Base-by-base conservation (phyloP, 306 rosid genomes). In the Trichosanthes truncata region DNA sequence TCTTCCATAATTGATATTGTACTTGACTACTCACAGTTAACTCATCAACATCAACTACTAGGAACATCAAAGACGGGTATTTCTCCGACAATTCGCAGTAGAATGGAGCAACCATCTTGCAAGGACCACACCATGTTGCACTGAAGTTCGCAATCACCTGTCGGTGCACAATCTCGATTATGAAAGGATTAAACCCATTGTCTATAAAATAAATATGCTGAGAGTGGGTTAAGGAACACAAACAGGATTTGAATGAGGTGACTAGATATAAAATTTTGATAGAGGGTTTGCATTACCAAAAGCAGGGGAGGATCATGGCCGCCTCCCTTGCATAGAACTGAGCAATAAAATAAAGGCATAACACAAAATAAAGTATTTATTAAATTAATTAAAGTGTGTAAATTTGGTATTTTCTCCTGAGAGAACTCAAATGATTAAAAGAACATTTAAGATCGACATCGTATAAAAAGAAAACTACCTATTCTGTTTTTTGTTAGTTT, bases 111-210 rank as follows among this genome's bases (percentile, higher is more conserved):
- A 93, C 79, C 84, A 89, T 63, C 89, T 89, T 95, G 82, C 98
- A 95, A 36, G 98, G 98, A 83, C 97, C 97, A 81, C 98, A 95
- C 98, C 98, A 95, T 14, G 92, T 76, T 57, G 98, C 98, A 81
- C 97, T 92, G 93, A 95, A 95, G 86, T 95, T 96, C 17, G 96
- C 98, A 78, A 96, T 31, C 82, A 96, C 93, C 99, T 95, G 92
- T 84, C 36, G 65, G 79, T 79, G 52, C 52, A 73, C 40, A 87
- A 78, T 68, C 66, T 78, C 78, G 77, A 74, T 75, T 65, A 25
- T 52, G 40, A 12, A 45, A 46, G 77, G 25, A 46, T 71, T 71
- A 43, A 38, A 23, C 1, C 15, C 21, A 63, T 49, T 14, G 46
- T 25, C 6, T 43, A 71, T 10, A 41, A 40, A 62, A 57, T 9